Conservation (phyloP, 768 basidiomycete genomes). For the Hericium erinaceus region DNA sequence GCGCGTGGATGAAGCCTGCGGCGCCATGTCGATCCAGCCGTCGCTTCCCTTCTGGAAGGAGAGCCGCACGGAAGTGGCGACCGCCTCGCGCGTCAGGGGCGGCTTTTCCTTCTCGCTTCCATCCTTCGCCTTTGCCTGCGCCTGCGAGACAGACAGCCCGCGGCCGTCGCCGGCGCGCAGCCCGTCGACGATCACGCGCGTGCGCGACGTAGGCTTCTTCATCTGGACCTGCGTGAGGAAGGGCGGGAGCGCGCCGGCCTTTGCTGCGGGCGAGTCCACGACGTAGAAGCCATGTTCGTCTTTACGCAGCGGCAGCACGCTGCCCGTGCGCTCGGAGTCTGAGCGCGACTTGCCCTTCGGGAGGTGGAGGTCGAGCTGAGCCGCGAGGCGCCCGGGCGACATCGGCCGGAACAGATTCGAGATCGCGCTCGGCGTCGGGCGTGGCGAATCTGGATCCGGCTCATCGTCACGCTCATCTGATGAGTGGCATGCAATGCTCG, state of each 20-base stretch:
- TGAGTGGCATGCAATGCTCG: not conserved
- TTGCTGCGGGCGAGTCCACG: slow-evolving; percentile 21
- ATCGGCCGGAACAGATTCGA: not conserved
- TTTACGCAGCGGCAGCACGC: slow-evolving; percentile 32
- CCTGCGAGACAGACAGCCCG: not conserved
- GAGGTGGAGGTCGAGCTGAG: slow-evolving; percentile 34
- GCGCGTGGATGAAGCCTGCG: not conserved
- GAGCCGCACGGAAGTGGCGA: slow-evolving; percentile 9
- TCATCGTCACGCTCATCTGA: not conserved
- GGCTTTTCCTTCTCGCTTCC: not conserved
- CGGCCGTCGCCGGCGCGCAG: slow-evolving; percentile 30
- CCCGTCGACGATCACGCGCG: slow-evolving; percentile 50
- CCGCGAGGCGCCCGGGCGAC: slow-evolving; percentile 4
- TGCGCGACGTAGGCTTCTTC: slow-evolving; percentile 41
- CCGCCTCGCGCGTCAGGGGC: slow-evolving; percentile 1
- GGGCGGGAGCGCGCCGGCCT: slow-evolving; percentile 22
- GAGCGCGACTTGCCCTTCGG: no score
- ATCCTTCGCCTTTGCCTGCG: slow-evolving; percentile 25
- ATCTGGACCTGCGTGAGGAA: slow-evolving; percentile 25
- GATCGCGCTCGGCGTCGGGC: not conserved
- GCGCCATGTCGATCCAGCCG: slow-evolving; percentile 12
- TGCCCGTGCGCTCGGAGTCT: slow-evolving; percentile 15
- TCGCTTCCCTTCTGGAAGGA: slow-evolving; percentile 14
- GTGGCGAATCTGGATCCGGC: not conserved
- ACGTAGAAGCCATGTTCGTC: slow-evolving; percentile 46